Conservation (phyloP, 176 grass and related monocot species). For the Ensete glaucum region DNA sequence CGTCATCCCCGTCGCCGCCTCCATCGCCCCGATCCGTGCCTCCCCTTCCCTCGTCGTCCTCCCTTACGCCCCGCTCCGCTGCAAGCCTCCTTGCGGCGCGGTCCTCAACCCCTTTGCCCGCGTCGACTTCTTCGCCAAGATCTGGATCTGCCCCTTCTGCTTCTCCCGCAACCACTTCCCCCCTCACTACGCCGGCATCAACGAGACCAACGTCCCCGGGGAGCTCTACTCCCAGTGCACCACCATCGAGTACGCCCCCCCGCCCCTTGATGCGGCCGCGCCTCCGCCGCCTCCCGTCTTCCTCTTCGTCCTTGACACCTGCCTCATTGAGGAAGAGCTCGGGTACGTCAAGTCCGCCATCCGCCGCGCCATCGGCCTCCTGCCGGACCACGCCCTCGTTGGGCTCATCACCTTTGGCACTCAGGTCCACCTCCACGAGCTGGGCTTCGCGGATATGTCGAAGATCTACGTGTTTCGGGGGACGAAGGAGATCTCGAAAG, state of each 20-base stretch:
- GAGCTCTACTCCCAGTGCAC: conserved; percentile 85
- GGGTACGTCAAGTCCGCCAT: conserved; percentile 72
- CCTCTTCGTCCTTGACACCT: conserved; percentile 90
- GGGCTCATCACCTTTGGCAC: conserved; percentile 91
- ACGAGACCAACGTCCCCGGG: conserved; percentile 67
- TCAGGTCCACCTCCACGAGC: conserved; percentile 89
- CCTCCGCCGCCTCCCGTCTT: conserved; percentile 65
- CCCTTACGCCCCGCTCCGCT: conserved; percentile 75
- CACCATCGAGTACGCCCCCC: conserved; percentile 67
- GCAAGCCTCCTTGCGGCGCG: conserved; percentile 74
- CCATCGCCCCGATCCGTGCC: conserved; percentile 49
- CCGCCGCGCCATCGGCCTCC: conserved; percentile 64
- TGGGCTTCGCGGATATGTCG: conserved; percentile 85
- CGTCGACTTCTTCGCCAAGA: conserved; percentile 92
- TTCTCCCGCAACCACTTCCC: conserved; percentile 95
- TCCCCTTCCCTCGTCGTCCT: conserved; percentile 40
- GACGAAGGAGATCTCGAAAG: conserved; percentile 91
- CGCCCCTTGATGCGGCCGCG: conserved; percentile 18
- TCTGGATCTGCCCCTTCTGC: conserved; percentile 99
- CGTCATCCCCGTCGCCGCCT: conserved; percentile 70
- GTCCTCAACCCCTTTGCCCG: conserved; percentile 79
- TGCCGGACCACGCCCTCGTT: conserved; percentile 87
- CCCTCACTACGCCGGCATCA: conserved; percentile 76
- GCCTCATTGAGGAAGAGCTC: conserved; percentile 95
- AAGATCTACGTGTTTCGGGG: conserved; percentile 97